A percentile compares a stretch with the other conserved stretches of the same genome.
phyloP scores from a whole-genome alignment of 2,329 filamentous ascomycete genomes.

The Sporothrix sp. region DNA sequence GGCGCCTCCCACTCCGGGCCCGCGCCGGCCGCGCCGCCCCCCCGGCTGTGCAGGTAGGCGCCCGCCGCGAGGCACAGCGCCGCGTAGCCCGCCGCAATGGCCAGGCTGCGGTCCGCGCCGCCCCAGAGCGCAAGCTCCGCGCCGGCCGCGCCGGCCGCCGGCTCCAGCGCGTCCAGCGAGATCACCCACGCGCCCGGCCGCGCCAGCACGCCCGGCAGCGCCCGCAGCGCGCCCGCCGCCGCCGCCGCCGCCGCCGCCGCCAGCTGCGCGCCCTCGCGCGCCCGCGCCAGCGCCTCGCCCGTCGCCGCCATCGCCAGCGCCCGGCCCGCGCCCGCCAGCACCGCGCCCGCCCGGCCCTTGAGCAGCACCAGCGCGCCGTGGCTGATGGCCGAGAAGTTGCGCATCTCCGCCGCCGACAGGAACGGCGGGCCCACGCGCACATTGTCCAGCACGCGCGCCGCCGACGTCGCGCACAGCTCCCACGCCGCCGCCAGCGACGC shows the following conservation, averaged over 20 bases:
- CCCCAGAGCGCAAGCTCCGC: conserved; percentile 58
- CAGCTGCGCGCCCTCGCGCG: conserved; percentile 14
- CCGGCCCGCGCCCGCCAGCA: conserved; percentile 31
- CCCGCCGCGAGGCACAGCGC: conserved; percentile 66
- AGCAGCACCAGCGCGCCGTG: conserved; percentile 58
- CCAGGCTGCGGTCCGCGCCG: conserved; percentile 53
- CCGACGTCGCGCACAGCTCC: conserved; percentile 33
- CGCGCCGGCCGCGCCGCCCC: conserved; percentile 54
- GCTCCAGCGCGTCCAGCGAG: conserved; percentile 38
- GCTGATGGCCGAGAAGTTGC: conserved; percentile 66
- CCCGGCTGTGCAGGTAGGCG: conserved; percentile 62
- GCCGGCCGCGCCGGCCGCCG: conserved; percentile 35
- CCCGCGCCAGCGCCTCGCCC: conserved; percentile 30
- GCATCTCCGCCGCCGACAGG: conserved; percentile 51
- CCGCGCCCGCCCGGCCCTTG: conserved; percentile 40
- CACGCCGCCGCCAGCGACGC: conserved; percentile 28
- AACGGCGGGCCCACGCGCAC: conserved; percentile 42
- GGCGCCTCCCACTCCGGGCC: conserved; percentile 62
- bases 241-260: conserved; percentile 17
- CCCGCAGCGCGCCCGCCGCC: conserved; percentile 22
- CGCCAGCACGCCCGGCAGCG: conserved; percentile 28
- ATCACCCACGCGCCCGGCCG: conserved; percentile 50
- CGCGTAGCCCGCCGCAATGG: conserved; percentile 71
- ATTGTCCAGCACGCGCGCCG: conserved; percentile 39
- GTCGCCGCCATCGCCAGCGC: conserved; percentile 35